Conservation (phyloP, 441 rosid species). For the Adansonia gregorii region DNA sequence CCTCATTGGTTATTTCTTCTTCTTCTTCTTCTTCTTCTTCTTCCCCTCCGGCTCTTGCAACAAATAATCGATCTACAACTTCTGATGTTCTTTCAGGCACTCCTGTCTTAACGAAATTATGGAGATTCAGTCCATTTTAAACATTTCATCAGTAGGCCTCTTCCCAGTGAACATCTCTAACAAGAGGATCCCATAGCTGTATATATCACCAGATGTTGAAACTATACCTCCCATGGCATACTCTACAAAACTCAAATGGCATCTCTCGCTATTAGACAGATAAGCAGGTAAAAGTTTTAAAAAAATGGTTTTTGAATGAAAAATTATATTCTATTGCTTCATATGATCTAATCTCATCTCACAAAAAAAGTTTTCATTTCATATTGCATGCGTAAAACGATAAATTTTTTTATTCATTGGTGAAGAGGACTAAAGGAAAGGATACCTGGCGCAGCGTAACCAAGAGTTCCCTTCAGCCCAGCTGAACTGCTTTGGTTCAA, state of each 20-base stretch:
- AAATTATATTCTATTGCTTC: not conserved
- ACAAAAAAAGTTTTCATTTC: not conserved
- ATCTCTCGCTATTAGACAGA: not conserved
- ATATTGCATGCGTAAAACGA: not conserved
- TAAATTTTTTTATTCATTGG: not conserved
- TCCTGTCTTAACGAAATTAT: constrained; percentile 14
- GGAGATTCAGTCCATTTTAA: constrained; percentile 11
- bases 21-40: not conserved
- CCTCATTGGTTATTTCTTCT: constrained; percentile 7
- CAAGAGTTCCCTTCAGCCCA: constrained; percentile 13
- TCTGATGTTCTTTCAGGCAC: constrained; percentile 7
- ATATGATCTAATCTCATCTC: not conserved
- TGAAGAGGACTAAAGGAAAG: not conserved
- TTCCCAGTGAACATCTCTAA: constrained; percentile 21
- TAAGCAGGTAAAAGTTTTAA: not conserved
- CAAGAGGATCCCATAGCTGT: constrained; percentile 15
- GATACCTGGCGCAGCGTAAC: constrained; percentile 23
- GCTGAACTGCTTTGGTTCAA: constrained; percentile 9
- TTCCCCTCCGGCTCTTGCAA: not conserved
- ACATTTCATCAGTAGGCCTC: not conserved
- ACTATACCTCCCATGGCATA: constrained; percentile 7
- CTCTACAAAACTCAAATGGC: constrained; percentile 18
- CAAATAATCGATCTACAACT: constrained; percentile 2
- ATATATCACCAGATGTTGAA: constrained; percentile 16
- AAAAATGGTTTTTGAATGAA: no score